A percentile compares a stretch with the other conserved stretches of the same genome.
Evolutionary conservation across 768 basidiomycete genomes (phyloP).

Genomic region (Tremella fuciformis): DNA sequence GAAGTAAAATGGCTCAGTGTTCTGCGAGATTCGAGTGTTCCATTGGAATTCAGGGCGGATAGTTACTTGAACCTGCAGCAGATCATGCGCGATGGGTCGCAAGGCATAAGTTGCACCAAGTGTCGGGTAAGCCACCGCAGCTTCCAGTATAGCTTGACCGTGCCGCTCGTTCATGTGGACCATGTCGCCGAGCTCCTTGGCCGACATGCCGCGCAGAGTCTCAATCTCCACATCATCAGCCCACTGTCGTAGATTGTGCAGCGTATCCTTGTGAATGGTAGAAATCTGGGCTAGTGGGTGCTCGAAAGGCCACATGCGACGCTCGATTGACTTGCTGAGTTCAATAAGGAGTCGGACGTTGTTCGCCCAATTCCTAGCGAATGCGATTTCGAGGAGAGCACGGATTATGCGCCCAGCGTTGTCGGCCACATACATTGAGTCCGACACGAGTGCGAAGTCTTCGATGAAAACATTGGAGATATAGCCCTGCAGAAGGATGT

Average conservation of each 20-base stretch:
- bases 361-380: conserved; percentile 87
- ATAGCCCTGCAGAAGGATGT: conserved; percentile 85
- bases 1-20: conserved; percentile 83
- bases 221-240: conserved; percentile 74
- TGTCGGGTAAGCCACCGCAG: conserved; percentile 81
- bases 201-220: conserved; percentile 67
- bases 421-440: conserved; percentile 84
- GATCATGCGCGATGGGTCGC: conserved; percentile 76
- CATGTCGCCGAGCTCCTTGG: conserved; percentile 70
- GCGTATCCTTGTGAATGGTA: conserved; percentile 68
- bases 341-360: conserved; percentile 75
- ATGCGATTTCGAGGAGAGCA: conserved; percentile 89
- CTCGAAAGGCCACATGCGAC: conserved; percentile 89
- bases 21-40: conserved; percentile 71
- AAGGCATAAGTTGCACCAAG: conserved; percentile 65
- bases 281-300: conserved; percentile 79
- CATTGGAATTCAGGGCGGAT: conserved; percentile 73
- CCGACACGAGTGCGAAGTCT: conserved; percentile 94
- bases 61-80: conserved; percentile 70
- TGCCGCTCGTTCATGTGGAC: conserved; percentile 82
- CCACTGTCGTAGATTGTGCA: conserved; percentile 74
- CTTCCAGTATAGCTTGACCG: conserved; percentile 71
- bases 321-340: conserved; percentile 89
- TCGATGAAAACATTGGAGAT: conserved; percentile 78
- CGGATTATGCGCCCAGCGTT: conserved; percentile 91